Percentiles rank a stretch among this genome's conserved stretches.
Conservation (phyloP, 1,284 basidiomycete species). For the Ganoderma lingzhi region DNA sequence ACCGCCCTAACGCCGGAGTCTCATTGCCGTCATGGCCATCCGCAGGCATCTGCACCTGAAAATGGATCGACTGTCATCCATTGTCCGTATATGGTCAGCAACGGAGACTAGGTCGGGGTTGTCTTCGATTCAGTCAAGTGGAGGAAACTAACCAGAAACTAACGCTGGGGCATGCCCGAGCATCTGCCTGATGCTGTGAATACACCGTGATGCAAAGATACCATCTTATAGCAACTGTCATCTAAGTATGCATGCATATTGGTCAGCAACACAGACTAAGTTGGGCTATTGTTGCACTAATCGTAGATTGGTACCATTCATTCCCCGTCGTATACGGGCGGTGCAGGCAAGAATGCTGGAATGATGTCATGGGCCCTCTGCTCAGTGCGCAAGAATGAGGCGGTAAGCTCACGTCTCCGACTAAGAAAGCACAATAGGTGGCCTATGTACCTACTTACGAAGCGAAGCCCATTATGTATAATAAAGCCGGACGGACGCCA, state of each 20-base stretch:
- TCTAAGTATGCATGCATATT: no score
- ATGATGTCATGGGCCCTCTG: no score
- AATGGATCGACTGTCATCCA: background rate
- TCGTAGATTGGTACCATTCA: no score
- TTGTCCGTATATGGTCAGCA: no score
- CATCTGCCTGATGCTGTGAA: no score
- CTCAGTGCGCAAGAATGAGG: no score
- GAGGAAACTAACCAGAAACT: background rate
- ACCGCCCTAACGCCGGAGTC: constrained; percentile 37
- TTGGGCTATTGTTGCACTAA: no score
- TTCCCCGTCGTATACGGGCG: no score
- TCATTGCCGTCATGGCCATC: constrained; percentile 27
- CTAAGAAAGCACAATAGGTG: background rate
- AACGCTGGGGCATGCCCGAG: constrained; percentile 1
- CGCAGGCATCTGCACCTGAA: constrained; percentile 11
- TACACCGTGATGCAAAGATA: no score
- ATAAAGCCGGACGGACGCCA: background rate
- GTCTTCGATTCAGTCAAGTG: constrained; percentile 10
- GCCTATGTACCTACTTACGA: background rate
- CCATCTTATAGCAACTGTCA: no score
- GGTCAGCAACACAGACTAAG: no score
- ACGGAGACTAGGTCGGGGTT: background rate
- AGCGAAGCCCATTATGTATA: background rate
- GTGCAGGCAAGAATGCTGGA: no score
- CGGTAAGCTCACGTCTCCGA: background rate